These are phyloP conservation scores for Suhomyces kilbournensis DNA, from an alignment of 805 yeast genomes.

Conservation along the genomic window DNA sequence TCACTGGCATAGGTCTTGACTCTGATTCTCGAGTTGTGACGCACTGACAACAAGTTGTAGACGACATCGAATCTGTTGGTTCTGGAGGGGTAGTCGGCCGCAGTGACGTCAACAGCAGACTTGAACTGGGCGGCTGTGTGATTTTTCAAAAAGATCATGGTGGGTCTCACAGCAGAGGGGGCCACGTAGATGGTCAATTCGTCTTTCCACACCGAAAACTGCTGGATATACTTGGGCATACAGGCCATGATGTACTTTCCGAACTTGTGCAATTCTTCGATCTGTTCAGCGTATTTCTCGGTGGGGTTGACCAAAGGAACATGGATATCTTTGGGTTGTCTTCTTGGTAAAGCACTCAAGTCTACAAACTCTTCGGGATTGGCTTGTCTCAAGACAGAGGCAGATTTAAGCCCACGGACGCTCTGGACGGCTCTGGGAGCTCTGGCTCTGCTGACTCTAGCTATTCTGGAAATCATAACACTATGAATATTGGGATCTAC, in stretches of 20 bases:
- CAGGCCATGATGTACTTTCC: conserved; percentile 76
- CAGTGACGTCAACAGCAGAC: conserved; percentile 76
- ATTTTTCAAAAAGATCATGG: conserved; percentile 63
- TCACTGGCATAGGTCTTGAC: conserved; percentile 88
- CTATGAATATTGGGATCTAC: too few relatives aligned
- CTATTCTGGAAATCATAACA: conserved; percentile 8
- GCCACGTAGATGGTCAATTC: conserved; percentile 75
- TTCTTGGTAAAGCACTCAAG: conserved; percentile 38
- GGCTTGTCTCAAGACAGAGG: conserved; percentile 3
- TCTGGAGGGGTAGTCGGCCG: conserved; percentile 83
- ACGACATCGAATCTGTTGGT: conserved; percentile 84
- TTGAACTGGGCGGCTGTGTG: conserved; percentile 83
- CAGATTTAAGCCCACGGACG: conserved; percentile 3
- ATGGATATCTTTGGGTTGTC: conserved; percentile 26
- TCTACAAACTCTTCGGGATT: conserved; percentile 27
- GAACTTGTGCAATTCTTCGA: conserved; percentile 74
- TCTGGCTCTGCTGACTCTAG: conserved; percentile 4
- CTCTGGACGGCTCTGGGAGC: conserved; percentile 1
- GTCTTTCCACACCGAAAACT: conserved; percentile 87
- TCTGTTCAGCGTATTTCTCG: conserved; percentile 63
- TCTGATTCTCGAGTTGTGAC: conserved; percentile 83
- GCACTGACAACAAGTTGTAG: conserved; percentile 73
- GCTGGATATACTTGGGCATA: conserved; percentile 78
- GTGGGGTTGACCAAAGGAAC: conserved; percentile 71
- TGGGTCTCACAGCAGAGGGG: conserved; percentile 73